These are phyloP conservation scores for Plasmodium vinckei DNA, from an alignment of 169 alveolate species.

Conservation along the genomic window DNA sequence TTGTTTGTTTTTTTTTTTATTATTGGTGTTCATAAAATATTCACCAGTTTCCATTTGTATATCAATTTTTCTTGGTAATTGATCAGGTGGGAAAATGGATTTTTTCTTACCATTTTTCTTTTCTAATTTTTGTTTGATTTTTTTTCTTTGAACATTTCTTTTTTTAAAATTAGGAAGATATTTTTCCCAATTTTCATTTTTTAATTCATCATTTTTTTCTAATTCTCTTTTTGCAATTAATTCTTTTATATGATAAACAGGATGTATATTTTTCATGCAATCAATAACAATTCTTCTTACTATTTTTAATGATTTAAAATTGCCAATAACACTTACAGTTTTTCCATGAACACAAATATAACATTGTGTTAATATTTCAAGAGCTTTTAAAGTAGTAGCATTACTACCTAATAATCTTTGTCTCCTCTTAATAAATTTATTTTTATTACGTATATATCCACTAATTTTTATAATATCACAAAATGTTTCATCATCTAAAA, in stretches of 20 bases:
- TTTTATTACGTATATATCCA: constrained; percentile 94
- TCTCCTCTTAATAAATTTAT: constrained; percentile 98
- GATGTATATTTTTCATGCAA: constrained; percentile 99
- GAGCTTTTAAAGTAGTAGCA: constrained; percentile 98
- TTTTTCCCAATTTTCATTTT: constrained; percentile 96
- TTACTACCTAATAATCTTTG: constrained; percentile 99
- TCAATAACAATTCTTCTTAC: constrained; percentile 97
- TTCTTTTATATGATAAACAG: constrained; percentile 98
- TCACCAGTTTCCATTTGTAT: constrained; percentile 97
- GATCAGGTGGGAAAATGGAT: constrained; percentile 66
- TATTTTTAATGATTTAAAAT: constrained; percentile 94
- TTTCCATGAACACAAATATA: constrained; percentile 98
- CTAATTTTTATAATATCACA: constrained; percentile 98
- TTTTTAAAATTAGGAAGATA: constrained; percentile 98
- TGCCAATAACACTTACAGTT: constrained; percentile 98
- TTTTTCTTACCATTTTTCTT: constrained; percentile 36
- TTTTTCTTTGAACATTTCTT: constrained; percentile 93
- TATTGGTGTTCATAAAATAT: constrained; percentile 92
- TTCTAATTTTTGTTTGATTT: constrained; percentile 74
- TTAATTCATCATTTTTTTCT: constrained; percentile 95
- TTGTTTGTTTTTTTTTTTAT: constrained; percentile 64
- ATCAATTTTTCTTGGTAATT: constrained; percentile 98
- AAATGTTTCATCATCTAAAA: constrained; percentile 93
- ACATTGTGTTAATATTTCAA: constrained; percentile 98
- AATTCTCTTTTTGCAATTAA: constrained; percentile 98